Conservation (phyloP, 495 filamentous ascomycete genomes). For the Penicillium nucicola region DNA sequence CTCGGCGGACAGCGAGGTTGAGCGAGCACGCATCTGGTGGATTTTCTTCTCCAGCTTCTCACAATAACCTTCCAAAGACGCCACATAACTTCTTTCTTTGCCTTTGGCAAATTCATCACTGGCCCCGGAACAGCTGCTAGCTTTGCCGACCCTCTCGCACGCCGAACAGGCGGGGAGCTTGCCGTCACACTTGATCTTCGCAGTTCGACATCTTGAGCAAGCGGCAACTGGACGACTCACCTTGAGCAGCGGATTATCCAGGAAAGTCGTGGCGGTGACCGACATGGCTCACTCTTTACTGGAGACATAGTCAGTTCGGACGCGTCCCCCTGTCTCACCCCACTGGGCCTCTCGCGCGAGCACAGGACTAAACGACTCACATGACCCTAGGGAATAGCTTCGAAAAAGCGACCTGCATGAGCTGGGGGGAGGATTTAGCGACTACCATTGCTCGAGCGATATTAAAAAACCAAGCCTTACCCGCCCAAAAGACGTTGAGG, state of each 20-base stretch:
- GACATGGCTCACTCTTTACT: slow-evolving; percentile 20
- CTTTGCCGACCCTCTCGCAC: slow-evolving; percentile 80
- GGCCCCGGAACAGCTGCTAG: slow-evolving; percentile 82
- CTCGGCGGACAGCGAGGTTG: slow-evolving; percentile 57
- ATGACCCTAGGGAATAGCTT: background rate
- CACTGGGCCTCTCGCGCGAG: background rate
- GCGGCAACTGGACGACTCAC: slow-evolving; percentile 91
- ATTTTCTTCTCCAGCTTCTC: slow-evolving; percentile 79
- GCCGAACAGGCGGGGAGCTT: slow-evolving; percentile 91
- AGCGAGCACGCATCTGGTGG: slow-evolving; percentile 51
- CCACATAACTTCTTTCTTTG: slow-evolving; percentile 93
- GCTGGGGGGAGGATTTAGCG: slow-evolving; percentile 1
- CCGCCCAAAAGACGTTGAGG: background rate
- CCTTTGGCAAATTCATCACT: slow-evolving; percentile 92
- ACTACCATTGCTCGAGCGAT: background rate
- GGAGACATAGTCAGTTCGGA: background rate
- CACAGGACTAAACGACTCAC: background rate
- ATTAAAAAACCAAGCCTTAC: slow-evolving; percentile 6
- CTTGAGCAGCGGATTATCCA: slow-evolving; percentile 76
- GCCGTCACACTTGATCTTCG: slow-evolving; percentile 95
- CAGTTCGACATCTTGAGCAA: slow-evolving; percentile 85
- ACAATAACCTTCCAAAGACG: slow-evolving; percentile 81
- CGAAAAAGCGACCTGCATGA: slow-evolving; percentile 6
- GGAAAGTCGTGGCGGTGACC: slow-evolving; percentile 32
- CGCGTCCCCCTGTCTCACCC: background rate